These are phyloP conservation scores for Sequoiadendron giganteum DNA, from an alignment of 75 land plant genomes.

Conservation along the genomic window DNA sequence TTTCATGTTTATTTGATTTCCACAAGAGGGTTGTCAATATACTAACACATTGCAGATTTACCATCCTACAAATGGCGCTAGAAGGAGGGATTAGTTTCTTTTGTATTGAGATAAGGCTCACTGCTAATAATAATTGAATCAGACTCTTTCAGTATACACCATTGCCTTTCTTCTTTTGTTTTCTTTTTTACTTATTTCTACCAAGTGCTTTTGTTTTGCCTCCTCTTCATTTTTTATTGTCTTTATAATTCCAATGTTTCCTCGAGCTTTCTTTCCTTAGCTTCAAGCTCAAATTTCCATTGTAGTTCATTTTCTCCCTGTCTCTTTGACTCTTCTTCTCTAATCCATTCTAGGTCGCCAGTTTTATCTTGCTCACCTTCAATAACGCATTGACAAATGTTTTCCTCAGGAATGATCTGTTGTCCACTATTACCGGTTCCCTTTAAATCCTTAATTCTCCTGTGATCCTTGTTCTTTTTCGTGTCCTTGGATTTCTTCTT, in stretches of 20 bases:
- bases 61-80: no score
- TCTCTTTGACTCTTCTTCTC: constrained; percentile 25
- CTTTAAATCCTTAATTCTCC: no score
- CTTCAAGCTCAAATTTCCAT: constrained; percentile 57
- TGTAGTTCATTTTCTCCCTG: constrained; percentile 55
- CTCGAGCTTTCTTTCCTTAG: constrained; percentile 83
- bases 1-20: no score
- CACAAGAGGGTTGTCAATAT: no score
- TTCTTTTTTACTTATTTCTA: constrained; percentile 35
- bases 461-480: no score
- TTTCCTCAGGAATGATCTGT: no score
- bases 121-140: not conserved
- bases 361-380: constrained; percentile 15
- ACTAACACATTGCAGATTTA: no score
- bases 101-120: not conserved
- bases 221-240: constrained; percentile 78
- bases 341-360: not conserved
- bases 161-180: constrained; percentile 12
- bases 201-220: constrained; percentile 72
- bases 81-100: no score
- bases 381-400: no score
- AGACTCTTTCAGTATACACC: not conserved
- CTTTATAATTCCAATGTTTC: constrained; percentile 81
- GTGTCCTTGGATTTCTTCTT: no score
- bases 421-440: no score